Evolutionary conservation across 371 early-diverging fungal genomes (phyloP), one percentile per base, ranked within the genome.

Genomic region (Lichtheimia ramosa): DNA sequence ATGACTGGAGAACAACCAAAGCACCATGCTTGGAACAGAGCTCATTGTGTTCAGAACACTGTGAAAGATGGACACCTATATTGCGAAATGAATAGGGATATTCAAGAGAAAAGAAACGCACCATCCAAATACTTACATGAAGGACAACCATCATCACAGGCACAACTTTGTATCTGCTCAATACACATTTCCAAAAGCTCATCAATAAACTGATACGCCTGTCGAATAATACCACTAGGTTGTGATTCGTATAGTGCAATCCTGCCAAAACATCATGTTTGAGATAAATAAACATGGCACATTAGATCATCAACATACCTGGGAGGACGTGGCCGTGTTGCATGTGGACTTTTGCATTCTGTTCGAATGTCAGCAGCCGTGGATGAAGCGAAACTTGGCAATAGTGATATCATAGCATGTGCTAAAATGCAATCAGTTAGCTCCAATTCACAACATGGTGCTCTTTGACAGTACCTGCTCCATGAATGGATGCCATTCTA

Each of bases 311-410:
- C 14, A 24, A 14, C 12, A 27, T 55, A 70, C 66, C 74, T 68
- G 4, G 65, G 56, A 0, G 81, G 81, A 24, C 77, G 63, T 13
- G 63, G 59, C 16, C 78, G 59, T 16, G 67, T 65, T 12, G 81
- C 81, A 52, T 72, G 52, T n/a, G 81, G 76, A 13, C 70, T 77
- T 54, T 81, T 81, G 49, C 81, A 81, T 55, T 81, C 76, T 4
- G 78, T 81, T 40, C 65, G 56, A 10, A 81, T 21, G 64, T 66
- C 72, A 7, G 23, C 53, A 16, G 40, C n/a, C 5, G 64, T 48
- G 15, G 71, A 67, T 12, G 43, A 65, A 10, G 70, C 48, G 46
- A 69, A 70, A 8, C 52, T 58, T 34, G 81, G 76, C 8, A 81
- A 20, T 8, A 70, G 41, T 2, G 72, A 70, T 23, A 77, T 74